Evolutionary conservation across 2,329 filamentous ascomycete species (phyloP), one percentile per base, ranked within the genome.

Genomic region (Diaporthe helianthi): DNA sequence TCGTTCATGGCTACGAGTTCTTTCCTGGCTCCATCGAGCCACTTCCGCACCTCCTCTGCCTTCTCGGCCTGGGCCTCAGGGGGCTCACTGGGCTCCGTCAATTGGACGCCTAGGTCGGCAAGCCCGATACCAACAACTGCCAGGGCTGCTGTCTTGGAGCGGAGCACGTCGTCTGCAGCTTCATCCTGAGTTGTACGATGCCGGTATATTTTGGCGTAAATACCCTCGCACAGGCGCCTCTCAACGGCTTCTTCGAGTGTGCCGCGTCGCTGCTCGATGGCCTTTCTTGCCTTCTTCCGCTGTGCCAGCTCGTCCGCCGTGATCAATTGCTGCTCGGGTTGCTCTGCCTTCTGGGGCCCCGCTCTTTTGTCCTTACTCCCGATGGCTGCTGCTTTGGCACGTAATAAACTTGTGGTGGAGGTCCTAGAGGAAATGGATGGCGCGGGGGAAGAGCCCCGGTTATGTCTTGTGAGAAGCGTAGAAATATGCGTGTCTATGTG

Each of bases 131-230:
- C 95, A 22, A 99, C 93, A n/a, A 99, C 84, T 3, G 92, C 88
- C 53, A 99, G 82, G 1, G 96, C 94, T 24, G 95, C 95, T 1
- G 94, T 98, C 76, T 97, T 96, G 12, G 96, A 99, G 36, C 96
- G 89, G 63, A 99, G 84, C 78, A 97, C 98, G 76, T 97, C 94
- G 77, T 99, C 96, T 76, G 95, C 89, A 15, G 96, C 94, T 79
- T 98, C 95, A 77, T 99, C 96, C 75, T 98, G 90, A 0, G 95
- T 97, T 77, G 87, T 96, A 70, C 92, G 89, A 78, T 99, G 96
- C 55, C 94, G 90, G 86, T 95, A 99, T 77, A 99, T 93, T 73
- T 92, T 90, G 69, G 90, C 86, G 76, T 98, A 98, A 54, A 95
- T 90, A 65, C 90, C 90, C 77, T 97, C 93, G 76, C 93, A 97